These are phyloP conservation scores for Insectozyma bohioensis DNA, from an alignment of 1,139 yeast genomes.

Conservation along the genomic window DNA sequence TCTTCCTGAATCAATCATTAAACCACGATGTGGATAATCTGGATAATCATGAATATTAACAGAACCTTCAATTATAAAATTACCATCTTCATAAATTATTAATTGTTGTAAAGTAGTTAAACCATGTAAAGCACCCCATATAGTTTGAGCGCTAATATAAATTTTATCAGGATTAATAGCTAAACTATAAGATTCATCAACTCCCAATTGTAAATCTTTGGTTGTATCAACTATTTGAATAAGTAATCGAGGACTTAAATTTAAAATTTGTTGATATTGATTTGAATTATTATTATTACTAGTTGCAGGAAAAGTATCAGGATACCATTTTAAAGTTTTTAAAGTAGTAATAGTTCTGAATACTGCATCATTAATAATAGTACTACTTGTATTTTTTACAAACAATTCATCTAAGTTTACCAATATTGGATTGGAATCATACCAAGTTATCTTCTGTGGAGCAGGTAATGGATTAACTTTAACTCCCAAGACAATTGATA, in stretches of 20 bases:
- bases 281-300: conserved; percentile 13
- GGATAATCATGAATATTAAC: conserved; percentile 41
- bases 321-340: conserved; percentile 22
- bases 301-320: conserved; percentile 17
- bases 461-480: conserved; percentile 23
- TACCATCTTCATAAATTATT: conserved; percentile 25
- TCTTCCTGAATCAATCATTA: conserved; percentile 45
- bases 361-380: conserved; percentile 20
- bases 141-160: conserved; percentile 30
- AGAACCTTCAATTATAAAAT: conserved; percentile 31
- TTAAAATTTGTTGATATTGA: too few relatives aligned
- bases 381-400: conserved; percentile 2
- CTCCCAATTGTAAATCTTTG: conserved; percentile 36
- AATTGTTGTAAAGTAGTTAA: conserved; percentile 47
- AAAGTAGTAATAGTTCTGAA: conserved; percentile 18
- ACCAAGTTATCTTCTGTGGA: conserved; percentile 22
- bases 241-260: conserved; percentile 2
- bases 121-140: conserved; percentile 50
- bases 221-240: conserved; percentile 2
- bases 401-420: conserved; percentile 6
- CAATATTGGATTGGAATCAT: conserved; percentile 9
- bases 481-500: conserved; percentile 10
- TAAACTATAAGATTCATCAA: conserved; percentile 42
- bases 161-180: conserved; percentile 16
- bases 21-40: conserved; percentile 43